Conservation (phyloP, 176 grass and related monocot genomes). For the Alopecurus myosuroides region DNA sequence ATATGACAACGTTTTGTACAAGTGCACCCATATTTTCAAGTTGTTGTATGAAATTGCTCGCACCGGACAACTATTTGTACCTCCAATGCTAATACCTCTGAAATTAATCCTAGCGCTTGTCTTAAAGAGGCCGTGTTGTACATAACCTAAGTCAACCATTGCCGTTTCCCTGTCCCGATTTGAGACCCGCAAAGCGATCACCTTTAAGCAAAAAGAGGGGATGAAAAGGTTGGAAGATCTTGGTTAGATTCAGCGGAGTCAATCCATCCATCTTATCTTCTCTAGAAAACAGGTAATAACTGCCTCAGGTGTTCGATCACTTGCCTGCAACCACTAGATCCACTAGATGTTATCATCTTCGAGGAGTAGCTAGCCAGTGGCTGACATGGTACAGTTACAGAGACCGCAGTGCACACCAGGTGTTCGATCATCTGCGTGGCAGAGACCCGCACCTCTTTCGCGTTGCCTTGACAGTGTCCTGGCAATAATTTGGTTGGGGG, state of each 20-base stretch:
- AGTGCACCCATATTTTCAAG: too few relatives aligned
- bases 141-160: slow-evolving; percentile 3
- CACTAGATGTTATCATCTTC: slow-evolving; percentile 9
- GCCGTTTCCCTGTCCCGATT: not conserved
- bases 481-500: not conserved
- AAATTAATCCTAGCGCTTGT: too few relatives aligned
- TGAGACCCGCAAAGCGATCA: slow-evolving; percentile 19
- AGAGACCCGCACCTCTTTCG: not conserved
- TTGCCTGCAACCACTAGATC: not conserved
- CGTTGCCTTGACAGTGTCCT: not conserved
- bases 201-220: slow-evolving; percentile 7
- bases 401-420: not conserved
- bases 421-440: slow-evolving; percentile 2
- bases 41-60: too few relatives aligned
- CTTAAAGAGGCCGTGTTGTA: too few relatives aligned
- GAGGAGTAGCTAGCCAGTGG: not conserved
- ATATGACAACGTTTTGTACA: too few relatives aligned
- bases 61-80: too few relatives aligned
- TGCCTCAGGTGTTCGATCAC: not conserved
- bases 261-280: slow-evolving; percentile 10
- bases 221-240: slow-evolving; percentile 1
- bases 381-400: not conserved
- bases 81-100: too few relatives aligned
- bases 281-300: not conserved
- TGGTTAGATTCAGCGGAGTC: slow-evolving; percentile 14